Evolutionary conservation across 441 rosid species (phyloP).

Genomic region (Gossypium gossypioides): DNA sequence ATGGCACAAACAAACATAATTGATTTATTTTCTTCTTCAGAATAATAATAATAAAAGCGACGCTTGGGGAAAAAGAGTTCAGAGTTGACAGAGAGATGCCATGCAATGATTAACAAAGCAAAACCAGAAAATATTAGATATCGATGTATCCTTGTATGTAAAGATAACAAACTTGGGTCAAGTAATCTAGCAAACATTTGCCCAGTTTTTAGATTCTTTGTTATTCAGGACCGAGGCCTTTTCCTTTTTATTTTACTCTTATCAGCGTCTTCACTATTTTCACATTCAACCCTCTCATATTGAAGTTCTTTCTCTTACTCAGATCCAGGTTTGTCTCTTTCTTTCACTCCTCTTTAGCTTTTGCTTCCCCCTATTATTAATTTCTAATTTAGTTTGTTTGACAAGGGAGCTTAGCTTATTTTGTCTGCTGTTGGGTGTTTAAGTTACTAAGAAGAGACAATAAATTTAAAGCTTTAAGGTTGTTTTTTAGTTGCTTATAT

Average conservation of each 20-base stretch:
- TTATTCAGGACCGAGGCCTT: not conserved
- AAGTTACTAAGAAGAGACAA: not conserved
- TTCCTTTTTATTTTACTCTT: not conserved
- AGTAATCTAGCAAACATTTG: not conserved
- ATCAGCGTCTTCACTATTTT: not conserved
- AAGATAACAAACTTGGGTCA: constrained; percentile 26
- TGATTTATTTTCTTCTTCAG: not conserved
- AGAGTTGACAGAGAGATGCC: constrained; percentile 15
- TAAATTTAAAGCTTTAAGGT: constrained; percentile 4
- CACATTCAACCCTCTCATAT: not conserved
- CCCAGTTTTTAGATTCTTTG: too few species aligned
- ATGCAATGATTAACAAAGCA: not conserved
- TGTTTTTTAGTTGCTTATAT: not conserved
- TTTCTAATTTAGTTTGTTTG: not conserved
- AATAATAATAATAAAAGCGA: not conserved
- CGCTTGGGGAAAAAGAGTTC: constrained; percentile 6
- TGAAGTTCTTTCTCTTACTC: constrained; percentile 3
- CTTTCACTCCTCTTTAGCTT: not conserved
- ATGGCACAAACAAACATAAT: constrained; percentile 10
- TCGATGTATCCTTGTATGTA: not conserved
- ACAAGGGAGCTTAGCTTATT: not conserved
- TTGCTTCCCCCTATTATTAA: not conserved
- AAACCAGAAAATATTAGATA: not conserved
- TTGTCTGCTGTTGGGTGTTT: constrained; percentile 13
- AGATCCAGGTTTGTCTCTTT: constrained; percentile 48